Base-by-base conservation (phyloP, 768 basidiomycete genomes). In the Fomitopsis serialis region DNA sequence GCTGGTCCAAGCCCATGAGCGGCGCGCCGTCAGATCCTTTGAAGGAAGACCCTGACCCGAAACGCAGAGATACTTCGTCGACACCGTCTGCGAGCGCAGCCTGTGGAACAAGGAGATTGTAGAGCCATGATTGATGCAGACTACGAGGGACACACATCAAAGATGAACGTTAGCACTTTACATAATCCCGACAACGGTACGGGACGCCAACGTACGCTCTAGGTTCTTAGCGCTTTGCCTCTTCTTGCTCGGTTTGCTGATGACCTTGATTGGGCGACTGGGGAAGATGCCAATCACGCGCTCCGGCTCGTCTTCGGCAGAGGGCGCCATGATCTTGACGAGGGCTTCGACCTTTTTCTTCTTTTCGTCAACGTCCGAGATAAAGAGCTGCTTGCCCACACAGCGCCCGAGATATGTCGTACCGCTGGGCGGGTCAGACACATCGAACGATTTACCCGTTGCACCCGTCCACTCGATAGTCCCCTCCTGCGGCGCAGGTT, bases 171-270 rank as follows among this genome's bases (percentile, higher is more conserved):
- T 15, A 15, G 10, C 10, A 15, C 48, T 5, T 58, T 45, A 58
- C 52, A 22, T 42, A 22, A 42, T 51, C 55, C 56, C 49, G 60
- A 52, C 47, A 49, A 50, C 35, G 55, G 42, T 27, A 32, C 11
- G 36, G 17, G 27, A 36, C 49, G 24, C 51, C 17, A 48, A 79
- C 94, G 75, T 67, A 95, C 93, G 73, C 68, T 97, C 91, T 17
- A 92, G 79, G 62, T 92, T 93, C 78, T 96, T 96, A 44, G 88
- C 90, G 65, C 87, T 92, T 70, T 92, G 88, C 61, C 92, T 80
- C 79, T 97, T 97, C 78, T 98, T 97, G 74, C 90, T 92, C 3
- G 96, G 96, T 70, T 98, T 98, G 72, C 89, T 92, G 72, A 98
- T 98, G 63, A 98, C 92, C 70, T 94, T 95, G 77, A 98, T 98